Percentiles rank a stretch among this genome's conserved stretches.
Conservation (phyloP, 257 asterid species). For the Misopates orontium region DNA sequence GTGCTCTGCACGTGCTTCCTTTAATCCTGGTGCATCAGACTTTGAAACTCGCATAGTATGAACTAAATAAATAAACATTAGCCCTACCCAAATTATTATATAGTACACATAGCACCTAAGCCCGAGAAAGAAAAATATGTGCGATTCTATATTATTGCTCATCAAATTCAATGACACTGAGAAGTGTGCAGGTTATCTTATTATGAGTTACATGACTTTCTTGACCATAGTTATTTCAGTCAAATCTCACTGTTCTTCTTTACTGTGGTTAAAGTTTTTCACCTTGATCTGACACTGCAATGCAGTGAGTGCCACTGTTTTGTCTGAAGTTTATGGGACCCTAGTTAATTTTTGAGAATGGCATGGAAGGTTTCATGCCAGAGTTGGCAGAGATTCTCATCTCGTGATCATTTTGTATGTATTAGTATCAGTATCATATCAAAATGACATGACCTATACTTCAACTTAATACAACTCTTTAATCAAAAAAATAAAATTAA, state of each 20-base stretch:
- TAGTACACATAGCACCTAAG: conserved; percentile 8
- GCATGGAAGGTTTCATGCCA: conserved; percentile 30
- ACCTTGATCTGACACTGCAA: conserved; percentile 27
- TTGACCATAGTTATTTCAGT: neutral
- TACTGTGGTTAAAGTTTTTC: conserved; percentile 14
- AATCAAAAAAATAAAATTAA: no score
- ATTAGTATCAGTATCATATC: no score
- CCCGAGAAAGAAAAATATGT: conserved; percentile 13
- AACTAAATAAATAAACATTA: conserved; percentile 27
- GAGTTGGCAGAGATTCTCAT: conserved; percentile 32
- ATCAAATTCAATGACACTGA: conserved; percentile 38
- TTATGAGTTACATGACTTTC: conserved; percentile 19
- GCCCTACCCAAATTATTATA: neutral
- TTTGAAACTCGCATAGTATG: conserved; percentile 41
- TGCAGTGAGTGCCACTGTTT: conserved; percentile 24
- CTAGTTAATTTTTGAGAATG: conserved; percentile 24
- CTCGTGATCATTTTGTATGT: conserved; percentile 28
- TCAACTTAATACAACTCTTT: no score
- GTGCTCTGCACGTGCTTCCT: conserved; percentile 58
- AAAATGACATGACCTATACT: no score
- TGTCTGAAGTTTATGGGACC: conserved; percentile 30
- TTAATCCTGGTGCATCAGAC: conserved; percentile 32
- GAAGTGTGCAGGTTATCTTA: conserved; percentile 20
- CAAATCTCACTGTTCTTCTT: neutral
- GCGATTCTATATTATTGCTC: conserved; percentile 31